Evolutionary conservation across 805 yeast species (phyloP).

Genomic region (Pichia nanzhaoensis): DNA sequence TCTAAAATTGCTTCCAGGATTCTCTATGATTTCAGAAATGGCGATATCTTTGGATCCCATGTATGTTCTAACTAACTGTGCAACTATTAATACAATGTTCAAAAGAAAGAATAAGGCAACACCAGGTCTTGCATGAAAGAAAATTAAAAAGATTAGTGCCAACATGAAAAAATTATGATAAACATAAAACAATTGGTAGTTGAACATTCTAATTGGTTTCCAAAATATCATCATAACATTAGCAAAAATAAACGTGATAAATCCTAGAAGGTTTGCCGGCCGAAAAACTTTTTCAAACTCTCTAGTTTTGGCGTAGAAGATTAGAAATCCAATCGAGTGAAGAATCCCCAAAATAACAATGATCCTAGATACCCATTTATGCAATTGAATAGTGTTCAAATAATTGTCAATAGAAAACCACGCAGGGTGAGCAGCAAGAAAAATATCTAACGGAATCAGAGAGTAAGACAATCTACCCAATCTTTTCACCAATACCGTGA

Average conservation of each 20-base stretch:
- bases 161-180: conserved; percentile 49
- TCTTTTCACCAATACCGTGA: conserved; percentile 42
- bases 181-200: conserved; percentile 49
- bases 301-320: conserved; percentile 36
- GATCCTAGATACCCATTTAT: conserved; percentile 66
- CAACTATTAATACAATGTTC: conserved; percentile 27
- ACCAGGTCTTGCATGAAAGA: conserved; percentile 67
- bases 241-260: conserved; percentile 34
- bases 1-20: conserved; percentile 12
- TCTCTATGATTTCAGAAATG: conserved; percentile 17
- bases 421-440: conserved; percentile 52
- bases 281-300: conserved; percentile 33
- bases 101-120: conserved; percentile 35
- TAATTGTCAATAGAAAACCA: conserved; percentile 43
- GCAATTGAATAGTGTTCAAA: conserved; percentile 48
- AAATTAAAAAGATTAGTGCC: conserved; percentile 37
- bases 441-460: conserved; percentile 50
- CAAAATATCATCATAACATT: conserved; percentile 36
- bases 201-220: conserved; percentile 39
- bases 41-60: conserved; percentile 16
- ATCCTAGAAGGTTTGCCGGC: conserved; percentile 46
- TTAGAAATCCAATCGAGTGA: conserved; percentile 49
- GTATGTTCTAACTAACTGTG: conserved; percentile 34
- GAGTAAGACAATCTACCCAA: conserved; percentile 56
- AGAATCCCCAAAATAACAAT: conserved; percentile 38